These are phyloP conservation scores for Isochrysis galbana DNA, from an alignment of 78 protist species.

Conservation along the genomic window DNA sequence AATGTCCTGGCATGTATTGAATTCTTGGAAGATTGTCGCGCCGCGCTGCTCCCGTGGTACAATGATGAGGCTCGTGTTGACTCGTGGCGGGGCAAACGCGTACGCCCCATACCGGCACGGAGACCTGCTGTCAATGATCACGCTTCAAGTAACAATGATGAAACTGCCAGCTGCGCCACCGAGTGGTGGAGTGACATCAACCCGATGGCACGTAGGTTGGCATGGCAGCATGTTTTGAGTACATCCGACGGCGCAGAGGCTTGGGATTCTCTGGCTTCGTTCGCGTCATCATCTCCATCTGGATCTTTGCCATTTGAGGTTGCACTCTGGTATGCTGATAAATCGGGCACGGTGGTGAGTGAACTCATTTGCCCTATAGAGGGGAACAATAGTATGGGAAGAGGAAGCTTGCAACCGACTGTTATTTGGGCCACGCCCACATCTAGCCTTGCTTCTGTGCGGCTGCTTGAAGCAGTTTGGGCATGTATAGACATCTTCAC, in stretches of 20 bases:
- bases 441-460: too few relatives aligned
- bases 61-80: slow-evolving; percentile 10
- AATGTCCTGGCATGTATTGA: too few relatives aligned
- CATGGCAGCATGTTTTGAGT: not conserved
- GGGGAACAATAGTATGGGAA: too few relatives aligned
- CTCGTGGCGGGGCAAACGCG: not conserved
- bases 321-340: not conserved
- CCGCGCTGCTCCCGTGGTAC: slow-evolving; percentile 10
- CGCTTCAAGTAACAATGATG: too few relatives aligned
- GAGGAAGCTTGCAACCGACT: too few relatives aligned
- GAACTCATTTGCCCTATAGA: too few relatives aligned
- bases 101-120: not conserved
- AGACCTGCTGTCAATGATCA: too few relatives aligned
- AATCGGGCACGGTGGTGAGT: not conserved
- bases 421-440: too few relatives aligned
- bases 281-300: not conserved
- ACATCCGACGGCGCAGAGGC: not conserved
- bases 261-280: not conserved
- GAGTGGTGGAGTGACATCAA: slow-evolving; percentile 37
- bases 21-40: not conserved
- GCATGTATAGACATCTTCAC: too few relatives aligned
- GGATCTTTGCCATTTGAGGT: not conserved
- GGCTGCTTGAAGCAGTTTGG: too few relatives aligned
- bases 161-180: too few relatives aligned
- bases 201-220: not conserved